Conservation (phyloP, 208 protist genomes). For the Crithidia acanthocephali region DNA sequence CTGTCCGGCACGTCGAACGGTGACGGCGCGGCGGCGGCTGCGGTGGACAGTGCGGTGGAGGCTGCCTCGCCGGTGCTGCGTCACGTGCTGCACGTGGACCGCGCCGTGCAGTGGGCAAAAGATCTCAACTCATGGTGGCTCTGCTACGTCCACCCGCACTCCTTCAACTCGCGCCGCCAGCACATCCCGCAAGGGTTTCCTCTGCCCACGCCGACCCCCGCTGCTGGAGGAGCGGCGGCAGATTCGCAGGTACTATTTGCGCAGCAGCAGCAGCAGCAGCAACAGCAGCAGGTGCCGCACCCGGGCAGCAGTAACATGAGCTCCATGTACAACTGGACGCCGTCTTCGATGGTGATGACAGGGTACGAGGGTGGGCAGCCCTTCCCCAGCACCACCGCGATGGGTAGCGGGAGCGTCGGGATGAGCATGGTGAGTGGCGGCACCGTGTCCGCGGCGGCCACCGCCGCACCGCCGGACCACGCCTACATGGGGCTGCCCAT, state of each 20-base stretch:
- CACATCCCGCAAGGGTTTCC: constrained; percentile 19
- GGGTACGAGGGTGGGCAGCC: not conserved
- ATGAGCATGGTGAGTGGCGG: constrained; percentile 1
- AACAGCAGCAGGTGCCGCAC: not conserved
- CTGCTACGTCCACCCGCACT: constrained; percentile 37
- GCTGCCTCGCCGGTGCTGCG: not conserved
- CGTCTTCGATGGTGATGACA: constrained; percentile 6
- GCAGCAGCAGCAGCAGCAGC: not conserved
- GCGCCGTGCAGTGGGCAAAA: constrained; percentile 33
- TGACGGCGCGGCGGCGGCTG: not conserved
- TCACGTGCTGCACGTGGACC: constrained; percentile 10
- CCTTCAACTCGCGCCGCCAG: constrained; percentile 31
- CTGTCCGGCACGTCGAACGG: not conserved
- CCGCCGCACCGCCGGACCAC: not conserved
- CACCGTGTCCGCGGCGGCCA: not conserved
- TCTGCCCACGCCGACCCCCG: too few species aligned
- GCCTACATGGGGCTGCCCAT: not conserved
- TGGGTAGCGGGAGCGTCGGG: not conserved
- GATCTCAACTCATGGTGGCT: constrained; percentile 41
- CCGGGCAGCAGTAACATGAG: constrained; percentile 5
- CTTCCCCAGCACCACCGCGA: not conserved
- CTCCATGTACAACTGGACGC: constrained; percentile 17
- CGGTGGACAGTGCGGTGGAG: too few species aligned
- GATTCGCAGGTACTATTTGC: not conserved
- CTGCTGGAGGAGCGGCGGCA: not conserved